Evolutionary conservation across 805 yeast genomes (phyloP), one percentile per base, ranked within the genome.

Genomic region (Tetrapisispora taiwanensis): DNA sequence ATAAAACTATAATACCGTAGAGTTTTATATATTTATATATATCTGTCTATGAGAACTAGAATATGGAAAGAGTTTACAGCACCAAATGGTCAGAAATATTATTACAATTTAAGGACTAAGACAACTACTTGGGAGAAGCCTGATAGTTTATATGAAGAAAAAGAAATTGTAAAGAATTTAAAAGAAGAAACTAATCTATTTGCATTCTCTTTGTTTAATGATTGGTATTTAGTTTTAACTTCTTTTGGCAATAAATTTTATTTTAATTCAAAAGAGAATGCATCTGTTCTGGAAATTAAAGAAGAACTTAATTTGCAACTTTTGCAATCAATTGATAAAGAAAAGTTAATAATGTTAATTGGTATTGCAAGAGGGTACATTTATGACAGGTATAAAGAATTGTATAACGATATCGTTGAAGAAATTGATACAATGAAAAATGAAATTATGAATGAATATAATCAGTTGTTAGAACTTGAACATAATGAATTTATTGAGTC

Each of bases 201-300:
- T 41, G 52, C 44, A 3, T 33, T 58, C 8, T 52, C 53, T 6
- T 46, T 59, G 27, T 20, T 45, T 1, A 55, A 63, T 18, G 61
- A 58, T 4, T 75, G 78, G 79, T 31, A 45, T 3, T 45, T 74
- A n/a, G 63, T 73, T 1, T 58, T 75, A 19, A 60, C 70, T 14
- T 56, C 59, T 19, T 55, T 61, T 8, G 79, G 78, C 0, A 44
- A 63, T 3, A 68, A 72, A 46, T 73, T 67, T 53, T 73, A 65
- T 38, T 54, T 66, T 45, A 64, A 72, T 49, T 32, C 27, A 1
- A 44, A 34, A 2, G 55, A 66, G 1, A 48, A 54, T 8, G 46
- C 45, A 33, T 65, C 72, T 1, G 14, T 13, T 7, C 14, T 9
- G 74, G 43, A 47, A 19, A 58, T 70, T 7, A 63, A 66, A 1